Base-by-base conservation (phyloP, 345 rosid genomes). In the Odontarrhena argentea region DNA sequence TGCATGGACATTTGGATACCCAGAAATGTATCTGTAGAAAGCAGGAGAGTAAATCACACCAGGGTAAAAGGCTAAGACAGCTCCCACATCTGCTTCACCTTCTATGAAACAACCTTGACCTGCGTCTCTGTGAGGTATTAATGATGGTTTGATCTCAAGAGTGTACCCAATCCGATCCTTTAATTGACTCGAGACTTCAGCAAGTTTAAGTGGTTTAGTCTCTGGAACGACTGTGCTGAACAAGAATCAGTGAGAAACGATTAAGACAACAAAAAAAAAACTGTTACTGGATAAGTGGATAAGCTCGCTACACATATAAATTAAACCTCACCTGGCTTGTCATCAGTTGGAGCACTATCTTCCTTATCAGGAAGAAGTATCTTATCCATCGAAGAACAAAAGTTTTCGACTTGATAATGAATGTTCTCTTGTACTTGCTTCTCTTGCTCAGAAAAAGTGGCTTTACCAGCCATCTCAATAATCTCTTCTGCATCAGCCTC, bases 401-500 rank as follows among this genome's bases (percentile, higher is more conserved):
- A 83, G 43, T 63, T 64, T 76, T 70, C 37, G 18, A 88, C 65
- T 68, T 93, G 97, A 68, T 60, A 64, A 63, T 85, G 91, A 67
- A 93, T 76, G 65, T 87, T 93, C 59, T 87, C 96, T 50, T 84
- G 96, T 24, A 93, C 92, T 76, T 76, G 94, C 73, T 83, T 85
- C 70, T 88, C 86, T 73, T 90, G 98, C 65, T 93, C 97, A 50
- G 68, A 55, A 13, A 84, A 65, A 26, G 96, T 77, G 67, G 92
- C 86, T 79, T 86, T 85, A 70, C 80, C 43, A 34, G 90, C 96
- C 84, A 90, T 86, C 64, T 86, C 84, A 60, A 93, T 90, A 50
- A 93, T 83, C 82, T 86, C 91, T 56, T 93, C 97, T 3, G 80
- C 88, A 80, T 90, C 98, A 25, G 83, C 80, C 75, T 86, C 97